These are phyloP conservation scores for Ligustrum vulgare DNA, from an alignment of 257 asterid genomes.

Conservation along the genomic window DNA sequence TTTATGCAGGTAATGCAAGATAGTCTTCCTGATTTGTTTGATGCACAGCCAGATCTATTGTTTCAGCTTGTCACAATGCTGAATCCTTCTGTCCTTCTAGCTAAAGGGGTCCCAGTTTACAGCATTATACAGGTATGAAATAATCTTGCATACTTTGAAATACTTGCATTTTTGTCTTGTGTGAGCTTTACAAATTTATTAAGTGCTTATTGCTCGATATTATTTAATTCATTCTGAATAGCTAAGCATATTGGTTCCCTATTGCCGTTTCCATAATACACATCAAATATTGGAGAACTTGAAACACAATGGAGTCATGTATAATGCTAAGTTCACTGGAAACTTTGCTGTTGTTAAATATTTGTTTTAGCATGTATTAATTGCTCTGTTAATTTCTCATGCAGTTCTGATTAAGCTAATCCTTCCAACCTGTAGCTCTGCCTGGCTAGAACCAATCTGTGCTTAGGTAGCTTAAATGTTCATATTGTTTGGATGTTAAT, in stretches of 20 bases:
- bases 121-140: conserved; percentile 73
- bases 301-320: conserved; percentile 3
- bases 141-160: conserved; percentile 4
- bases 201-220: conserved; percentile 12
- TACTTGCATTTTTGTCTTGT: not conserved
- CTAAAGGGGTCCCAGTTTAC: conserved; percentile 90
- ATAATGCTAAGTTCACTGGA: not conserved
- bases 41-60: conserved; percentile 89
- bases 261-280: not conserved
- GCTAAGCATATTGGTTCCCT: not conserved
- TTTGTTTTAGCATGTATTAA: not conserved
- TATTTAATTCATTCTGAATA: not conserved
- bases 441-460: conserved; percentile 10
- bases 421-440: conserved; percentile 6
- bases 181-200: not conserved
- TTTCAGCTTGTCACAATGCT: conserved; percentile 98
- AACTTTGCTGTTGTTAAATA: conserved; percentile 17
- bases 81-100: conserved; percentile 84
- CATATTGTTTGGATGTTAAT: conserved; percentile 17
- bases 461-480: conserved; percentile 20
- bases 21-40: conserved; percentile 93
- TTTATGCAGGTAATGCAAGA: conserved; percentile 73
- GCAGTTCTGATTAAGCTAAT: conserved; percentile 7
- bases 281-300: not conserved
- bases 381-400: conserved; percentile 7